Percentiles rank a stretch among this genome's conserved stretches.
Conservation (phyloP, 495 filamentous ascomycete species). For the Penicillium maclennaniae region DNA sequence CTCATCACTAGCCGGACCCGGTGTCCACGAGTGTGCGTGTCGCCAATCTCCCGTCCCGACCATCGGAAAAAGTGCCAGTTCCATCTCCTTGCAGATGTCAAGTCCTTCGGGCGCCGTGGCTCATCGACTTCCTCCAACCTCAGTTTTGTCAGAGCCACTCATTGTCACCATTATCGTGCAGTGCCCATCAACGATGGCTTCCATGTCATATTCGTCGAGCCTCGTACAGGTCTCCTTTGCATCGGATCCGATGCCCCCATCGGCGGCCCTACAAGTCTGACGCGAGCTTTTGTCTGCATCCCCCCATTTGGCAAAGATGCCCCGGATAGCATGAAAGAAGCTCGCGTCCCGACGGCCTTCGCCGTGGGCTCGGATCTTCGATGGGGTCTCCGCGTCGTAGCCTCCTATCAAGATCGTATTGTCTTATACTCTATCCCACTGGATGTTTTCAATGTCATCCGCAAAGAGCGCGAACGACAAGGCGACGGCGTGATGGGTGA, state of each 20-base stretch:
- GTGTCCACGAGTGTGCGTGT: constrained; percentile 32
- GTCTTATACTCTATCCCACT: constrained; percentile 61
- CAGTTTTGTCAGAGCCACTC: constrained; percentile 37
- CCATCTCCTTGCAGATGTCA: constrained; percentile 27
- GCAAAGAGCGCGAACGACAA: constrained; percentile 36
- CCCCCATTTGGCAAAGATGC: constrained; percentile 32
- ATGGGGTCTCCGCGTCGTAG: constrained; percentile 61
- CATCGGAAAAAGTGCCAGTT: constrained; percentile 28
- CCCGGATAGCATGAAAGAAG: constrained; percentile 32
- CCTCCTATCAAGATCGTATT: constrained; percentile 51
- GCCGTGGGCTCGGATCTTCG: constrained; percentile 55
- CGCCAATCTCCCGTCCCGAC: constrained; percentile 26
- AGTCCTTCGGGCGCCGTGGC: constrained; percentile 26
- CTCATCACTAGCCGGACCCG: constrained; percentile 56
- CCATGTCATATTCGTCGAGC: constrained; percentile 69
- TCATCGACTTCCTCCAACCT: constrained; percentile 23
- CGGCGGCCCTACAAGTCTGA: constrained; percentile 49
- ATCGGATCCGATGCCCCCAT: constrained; percentile 65
- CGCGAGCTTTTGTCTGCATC: constrained; percentile 38
- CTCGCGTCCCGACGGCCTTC: constrained; percentile 50
- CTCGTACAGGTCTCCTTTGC: constrained; percentile 54
- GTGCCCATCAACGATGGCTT: constrained; percentile 66
- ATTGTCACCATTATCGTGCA: constrained; percentile 63
- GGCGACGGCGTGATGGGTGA: constrained; percentile 35
- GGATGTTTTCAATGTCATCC: constrained; percentile 52